Evolutionary conservation across 139 green algal species (phyloP), one percentile per base, ranked within the genome.

Genomic region (Micromonas pusilla): DNA sequence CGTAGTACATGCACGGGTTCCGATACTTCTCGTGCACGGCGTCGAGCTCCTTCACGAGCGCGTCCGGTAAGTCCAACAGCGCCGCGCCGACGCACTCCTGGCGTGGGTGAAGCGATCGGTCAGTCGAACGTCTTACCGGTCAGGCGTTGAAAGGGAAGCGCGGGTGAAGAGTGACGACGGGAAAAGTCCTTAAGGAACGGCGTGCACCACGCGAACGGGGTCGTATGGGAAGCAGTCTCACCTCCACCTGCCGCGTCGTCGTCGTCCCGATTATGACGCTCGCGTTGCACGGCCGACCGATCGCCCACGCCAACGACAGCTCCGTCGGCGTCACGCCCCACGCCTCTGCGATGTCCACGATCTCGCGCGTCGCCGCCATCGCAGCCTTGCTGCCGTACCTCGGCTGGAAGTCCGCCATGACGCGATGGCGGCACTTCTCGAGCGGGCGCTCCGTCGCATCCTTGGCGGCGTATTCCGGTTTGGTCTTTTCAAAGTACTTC

Each of bases 241-340:
- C n/a, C n/a, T 87, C 73, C 6, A 90, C 45, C 79, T 91, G 89
- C 34, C 82, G 66, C 70, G 90, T 45, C 3, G 52, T 83, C 26
- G 83, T 90, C 68, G 82, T 83, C 0, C 85, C 85, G 52, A 88
- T 88, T 71, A 89, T 91, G 66, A 85, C 82, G 32, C 52, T 45
- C n/a, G 33, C 39, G 39, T 66, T 67, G 31, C 36, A 83, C 77
- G 57, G 77, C 86, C 72, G 72, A 82, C 19, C 81, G 79, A 66
- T 38, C 76, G 0, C 71, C 81, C 28, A 92, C 0, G 86, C 84
- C 30, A 84, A 72, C 3, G 83, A 84, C 34, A 93, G 82, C 66
- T 87, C 70, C 20, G 85, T 79, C 0, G 84, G 81, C 26, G 79
- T 87, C 30, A 92, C 32, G 25, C 37, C 37, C 25, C 28, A 77